These are phyloP conservation scores for Phragmites australis DNA, from an alignment of 176 grass and related monocot species.

Conservation along the genomic window DNA sequence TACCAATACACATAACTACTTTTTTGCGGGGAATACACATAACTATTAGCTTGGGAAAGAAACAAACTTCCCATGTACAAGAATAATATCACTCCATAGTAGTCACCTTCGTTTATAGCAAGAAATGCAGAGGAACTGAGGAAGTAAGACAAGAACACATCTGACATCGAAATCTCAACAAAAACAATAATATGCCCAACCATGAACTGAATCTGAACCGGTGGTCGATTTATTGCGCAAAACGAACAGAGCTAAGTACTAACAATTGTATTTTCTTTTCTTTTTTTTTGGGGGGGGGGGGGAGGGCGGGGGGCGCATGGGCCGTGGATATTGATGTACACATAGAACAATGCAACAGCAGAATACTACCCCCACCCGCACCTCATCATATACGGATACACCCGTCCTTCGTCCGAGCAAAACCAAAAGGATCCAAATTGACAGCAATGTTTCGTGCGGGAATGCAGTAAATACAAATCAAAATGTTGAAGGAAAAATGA, in stretches of 20 bases:
- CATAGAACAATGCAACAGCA: constrained; percentile 13
- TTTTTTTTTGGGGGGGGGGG: too few relatives aligned
- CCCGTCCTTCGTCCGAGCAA: background rate
- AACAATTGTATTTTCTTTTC: too few relatives aligned
- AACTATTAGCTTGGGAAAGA: background rate
- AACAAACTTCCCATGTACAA: background rate
- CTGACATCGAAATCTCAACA: background rate
- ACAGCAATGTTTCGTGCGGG: background rate
- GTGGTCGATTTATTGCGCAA: background rate
- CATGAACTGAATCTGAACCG: constrained; percentile 10
- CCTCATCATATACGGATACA: background rate
- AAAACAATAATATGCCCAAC: background rate
- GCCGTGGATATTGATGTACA: background rate
- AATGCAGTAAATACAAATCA: constrained; percentile 29
- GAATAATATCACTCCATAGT: background rate
- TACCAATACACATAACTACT: background rate
- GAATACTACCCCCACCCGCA: background rate
- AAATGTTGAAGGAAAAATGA: background rate
- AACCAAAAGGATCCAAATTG: background rate
- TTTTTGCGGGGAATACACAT: too few relatives aligned
- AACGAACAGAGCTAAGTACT: background rate
- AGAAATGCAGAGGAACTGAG: constrained; percentile 13
- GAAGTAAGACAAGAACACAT: background rate
- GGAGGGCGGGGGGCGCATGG: too few relatives aligned
- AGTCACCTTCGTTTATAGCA: background rate